Evolutionary conservation across 495 filamentous ascomycete species (phyloP).

Genomic region (Cercophora scortea): DNA sequence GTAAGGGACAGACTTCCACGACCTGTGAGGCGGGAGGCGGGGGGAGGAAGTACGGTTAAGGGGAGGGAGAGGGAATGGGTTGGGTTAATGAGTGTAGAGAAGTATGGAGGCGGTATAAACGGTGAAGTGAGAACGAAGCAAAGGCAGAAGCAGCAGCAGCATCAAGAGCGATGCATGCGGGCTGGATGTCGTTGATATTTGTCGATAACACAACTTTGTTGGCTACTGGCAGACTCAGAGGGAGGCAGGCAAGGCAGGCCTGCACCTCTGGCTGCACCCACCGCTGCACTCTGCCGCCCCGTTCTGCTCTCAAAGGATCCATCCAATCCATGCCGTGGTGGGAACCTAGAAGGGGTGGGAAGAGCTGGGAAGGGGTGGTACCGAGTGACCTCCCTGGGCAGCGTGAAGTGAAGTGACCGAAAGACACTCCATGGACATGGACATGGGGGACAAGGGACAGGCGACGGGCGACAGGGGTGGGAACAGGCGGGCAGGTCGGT

Average conservation of each 20-base stretch:
- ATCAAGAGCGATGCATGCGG: constrained; percentile 17
- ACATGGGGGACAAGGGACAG: no score
- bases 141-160: neutral
- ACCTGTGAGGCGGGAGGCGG: constrained; percentile 8
- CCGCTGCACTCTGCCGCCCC: constrained; percentile 19
- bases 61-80: constrained; percentile 15
- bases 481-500: no score
- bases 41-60: neutral
- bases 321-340: no score
- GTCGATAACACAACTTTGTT: constrained; percentile 9
- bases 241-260: no score
- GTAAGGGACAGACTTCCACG: constrained; percentile 7
- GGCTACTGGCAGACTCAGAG: neutral
- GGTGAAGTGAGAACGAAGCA: constrained; percentile 9
- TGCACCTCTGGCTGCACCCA: no score
- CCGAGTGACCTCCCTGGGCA: neutral
- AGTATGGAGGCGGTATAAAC: constrained; percentile 13
- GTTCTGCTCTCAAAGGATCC: constrained; percentile 18
- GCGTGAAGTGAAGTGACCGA: no score
- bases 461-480: no score
- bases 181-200: constrained; percentile 27
- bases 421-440: no score
- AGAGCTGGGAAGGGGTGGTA: constrained; percentile 1
- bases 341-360: no score
- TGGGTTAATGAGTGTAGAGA: constrained; percentile 28